These are phyloP conservation scores for Acanthamoeba royreba DNA, from an alignment of 208 protist species.

Conservation along the genomic window DNA sequence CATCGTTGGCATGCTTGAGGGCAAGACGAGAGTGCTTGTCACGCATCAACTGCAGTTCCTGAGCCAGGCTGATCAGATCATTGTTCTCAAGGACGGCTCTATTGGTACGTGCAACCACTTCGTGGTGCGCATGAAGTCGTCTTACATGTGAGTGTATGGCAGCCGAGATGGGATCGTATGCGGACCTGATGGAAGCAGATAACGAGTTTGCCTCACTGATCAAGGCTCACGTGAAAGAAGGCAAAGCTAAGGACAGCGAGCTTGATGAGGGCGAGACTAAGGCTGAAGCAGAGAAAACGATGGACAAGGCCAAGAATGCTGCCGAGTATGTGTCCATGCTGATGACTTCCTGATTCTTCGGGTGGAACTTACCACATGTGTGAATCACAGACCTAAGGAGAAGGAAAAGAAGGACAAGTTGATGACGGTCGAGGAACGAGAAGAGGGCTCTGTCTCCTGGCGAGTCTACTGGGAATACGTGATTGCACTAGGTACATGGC, in stretches of 20 bases:
- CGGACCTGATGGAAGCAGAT: background rate
- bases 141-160: background rate
- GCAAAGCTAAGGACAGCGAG: background rate
- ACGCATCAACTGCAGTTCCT: slow-evolving; percentile 93
- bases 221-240: slow-evolving; percentile 25
- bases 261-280: background rate
- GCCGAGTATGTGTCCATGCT: too few relatives aligned
- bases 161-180: slow-evolving; percentile 35
- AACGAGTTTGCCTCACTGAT: slow-evolving; percentile 45
- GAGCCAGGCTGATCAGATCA: slow-evolving; percentile 80
- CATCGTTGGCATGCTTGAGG: slow-evolving; percentile 71
- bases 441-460: background rate
- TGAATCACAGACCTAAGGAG: too few relatives aligned
- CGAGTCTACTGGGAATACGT: background rate
- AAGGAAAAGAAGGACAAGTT: slow-evolving; percentile 34
- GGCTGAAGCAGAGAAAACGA: too few relatives aligned
- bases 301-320: background rate
- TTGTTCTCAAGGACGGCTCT: slow-evolving; percentile 72
- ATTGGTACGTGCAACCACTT: background rate
- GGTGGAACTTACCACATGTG: background rate
- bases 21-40: slow-evolving; percentile 89
- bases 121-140: too few relatives aligned
- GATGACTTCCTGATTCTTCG: too few relatives aligned
- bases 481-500: background rate
- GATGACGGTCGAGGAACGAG: background rate